Base-by-base conservation (phyloP, 2,329 filamentous ascomycete species). In the Ophiosphaerella herpotricha region DNA sequence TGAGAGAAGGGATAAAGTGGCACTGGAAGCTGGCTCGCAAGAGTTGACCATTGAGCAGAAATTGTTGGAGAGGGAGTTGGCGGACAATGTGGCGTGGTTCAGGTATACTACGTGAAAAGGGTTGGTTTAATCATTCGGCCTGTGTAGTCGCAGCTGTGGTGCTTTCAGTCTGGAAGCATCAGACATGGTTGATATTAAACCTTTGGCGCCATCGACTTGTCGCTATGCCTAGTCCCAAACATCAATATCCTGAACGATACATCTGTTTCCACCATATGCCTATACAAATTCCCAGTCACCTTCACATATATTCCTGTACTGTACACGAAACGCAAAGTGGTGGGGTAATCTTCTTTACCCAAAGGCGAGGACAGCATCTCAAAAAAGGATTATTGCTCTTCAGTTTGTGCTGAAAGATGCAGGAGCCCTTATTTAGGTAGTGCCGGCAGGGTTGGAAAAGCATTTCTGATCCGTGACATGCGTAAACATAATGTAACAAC, bases 11-110 rank as follows among this genome's bases (percentile, higher is more conserved):
- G 81, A 85, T 18, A 66, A 68, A 37, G 61, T 76, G 46, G 53
- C 59, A 3, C 72, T 78, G 63, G 78, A 82, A 68, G 70, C 73
- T 9, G 77, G 56, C 8, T 41, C 48, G 2, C 70, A 75, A 43
- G 75, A 80, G 50, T 81, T 83, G 68, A 82, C 80, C 2, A 68
- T 76, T 36, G 80, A 81, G 55, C 81, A 85, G 75, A 81, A 77
- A 72, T 42, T 71, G 18, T 40, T 73, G 11, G 82, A 86, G 74
- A 71, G 77, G 29, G 77, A 85, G 53, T 75, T 76, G 49, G 84
- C 83, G 7, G 84, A 86, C 63, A 72, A 79, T 51, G 83, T 83
- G 43, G 78, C 64, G 9, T 75, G 72, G 65, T 75, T 75, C 48
- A 65, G 73, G 40, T 75, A 74, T 40, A 63, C 60, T 7, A 59